Percentiles rank a stretch among this genome's conserved stretches.
Evolutionary conservation across 2,329 filamentous ascomycete genomes (phyloP).

Genomic region (Cyphellophora europaea): DNA sequence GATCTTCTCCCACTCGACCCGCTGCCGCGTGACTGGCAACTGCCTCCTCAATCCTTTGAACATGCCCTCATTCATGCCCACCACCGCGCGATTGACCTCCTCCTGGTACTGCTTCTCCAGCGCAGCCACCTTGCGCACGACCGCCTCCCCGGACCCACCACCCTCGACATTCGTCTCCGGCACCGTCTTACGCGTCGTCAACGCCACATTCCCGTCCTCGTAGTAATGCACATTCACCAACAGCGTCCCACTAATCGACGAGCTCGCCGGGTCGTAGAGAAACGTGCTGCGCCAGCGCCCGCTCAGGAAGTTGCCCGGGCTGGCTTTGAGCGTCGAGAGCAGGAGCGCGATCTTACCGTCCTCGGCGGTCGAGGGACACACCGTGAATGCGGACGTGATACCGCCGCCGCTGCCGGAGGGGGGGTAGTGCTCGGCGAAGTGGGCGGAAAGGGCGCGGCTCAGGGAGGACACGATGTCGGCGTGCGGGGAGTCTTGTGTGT

Average conservation of each 20-base stretch:
- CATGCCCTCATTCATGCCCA: conserved; percentile 78
- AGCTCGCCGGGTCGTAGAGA: conserved; percentile 61
- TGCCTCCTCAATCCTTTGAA: conserved; percentile 92
- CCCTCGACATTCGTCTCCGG: conserved; percentile 39
- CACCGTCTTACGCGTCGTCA: conserved; percentile 68
- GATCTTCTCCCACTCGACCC: conserved; percentile 99
- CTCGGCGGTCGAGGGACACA: conserved; percentile 22
- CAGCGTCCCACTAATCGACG: conserved; percentile 64
- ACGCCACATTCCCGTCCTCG: conserved; percentile 93
- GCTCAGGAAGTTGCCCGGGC: conserved; percentile 98
- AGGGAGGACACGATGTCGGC: conserved; percentile 67
- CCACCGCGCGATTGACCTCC: conserved; percentile 86
- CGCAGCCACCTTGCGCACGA: conserved; percentile 67
- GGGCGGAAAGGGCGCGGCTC: conserved; percentile 63
- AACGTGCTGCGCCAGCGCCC: conserved; percentile 92
- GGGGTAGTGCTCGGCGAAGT: conserved; percentile 83
- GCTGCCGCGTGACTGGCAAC: conserved; percentile 91
- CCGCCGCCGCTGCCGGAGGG: conserved; percentile 51
- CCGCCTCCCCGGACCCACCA: conserved; percentile 46
- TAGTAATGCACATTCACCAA: conserved; percentile 99
- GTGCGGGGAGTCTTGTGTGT: conserved; percentile 67
- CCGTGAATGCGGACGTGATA: conserved; percentile 62
- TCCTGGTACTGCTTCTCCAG: conserved; percentile 92
- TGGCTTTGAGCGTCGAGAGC: conserved; percentile 93
- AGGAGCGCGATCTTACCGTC: conserved; percentile 68